Evolutionary conservation across 2,329 filamentous ascomycete genomes (phyloP).

Genomic region (Tricladium varicosporioides): DNA sequence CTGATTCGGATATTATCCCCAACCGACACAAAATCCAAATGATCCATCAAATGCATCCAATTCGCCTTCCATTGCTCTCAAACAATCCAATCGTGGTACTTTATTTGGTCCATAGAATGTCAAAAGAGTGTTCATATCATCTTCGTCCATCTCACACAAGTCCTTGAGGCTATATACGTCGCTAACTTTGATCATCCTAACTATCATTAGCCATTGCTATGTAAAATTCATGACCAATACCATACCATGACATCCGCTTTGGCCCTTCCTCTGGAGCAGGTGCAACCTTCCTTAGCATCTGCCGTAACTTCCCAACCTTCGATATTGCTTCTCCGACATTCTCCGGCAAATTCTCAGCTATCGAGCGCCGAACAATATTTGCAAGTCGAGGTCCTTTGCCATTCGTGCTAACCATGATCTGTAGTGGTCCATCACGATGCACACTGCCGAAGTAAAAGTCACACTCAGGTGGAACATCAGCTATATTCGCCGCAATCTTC

Average conservation of each 20-base stretch:
- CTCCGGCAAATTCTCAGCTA: slow-evolving; percentile 71
- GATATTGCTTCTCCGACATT: slow-evolving; percentile 85
- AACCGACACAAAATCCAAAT: slow-evolving; percentile 35
- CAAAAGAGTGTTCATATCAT: slow-evolving; percentile 82
- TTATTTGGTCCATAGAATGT: slow-evolving; percentile 63
- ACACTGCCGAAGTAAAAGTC: slow-evolving; percentile 99
- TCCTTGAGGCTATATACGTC: slow-evolving; percentile 84
- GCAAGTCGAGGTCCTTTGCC: slow-evolving; percentile 92
- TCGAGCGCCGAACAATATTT: slow-evolving; percentile 78
- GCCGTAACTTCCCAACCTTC: slow-evolving; percentile 76
- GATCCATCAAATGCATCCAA: slow-evolving; percentile 33
- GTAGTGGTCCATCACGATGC: slow-evolving; percentile 89
- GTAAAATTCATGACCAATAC: slow-evolving; percentile 14
- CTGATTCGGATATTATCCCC: slow-evolving; percentile 15
- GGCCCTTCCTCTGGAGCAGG: slow-evolving; percentile 71
- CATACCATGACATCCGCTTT: slow-evolving; percentile 86
- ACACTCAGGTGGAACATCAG: slow-evolving; percentile 93
- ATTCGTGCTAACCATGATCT: slow-evolving; percentile 99
- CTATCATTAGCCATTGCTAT: slow-evolving; percentile 32
- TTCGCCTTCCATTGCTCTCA: slow-evolving; percentile 50
- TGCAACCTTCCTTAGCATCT: slow-evolving; percentile 74
- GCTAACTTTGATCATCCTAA: slow-evolving; percentile 88
- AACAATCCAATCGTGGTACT: slow-evolving; percentile 53
- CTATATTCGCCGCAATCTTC: slow-evolving; percentile 88
- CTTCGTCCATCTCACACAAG: slow-evolving; percentile 75